Evolutionary conservation across 495 filamentous ascomycete genomes (phyloP), one percentile per base, ranked within the genome.

Genomic region (Trichocladium uniseriatum): DNA sequence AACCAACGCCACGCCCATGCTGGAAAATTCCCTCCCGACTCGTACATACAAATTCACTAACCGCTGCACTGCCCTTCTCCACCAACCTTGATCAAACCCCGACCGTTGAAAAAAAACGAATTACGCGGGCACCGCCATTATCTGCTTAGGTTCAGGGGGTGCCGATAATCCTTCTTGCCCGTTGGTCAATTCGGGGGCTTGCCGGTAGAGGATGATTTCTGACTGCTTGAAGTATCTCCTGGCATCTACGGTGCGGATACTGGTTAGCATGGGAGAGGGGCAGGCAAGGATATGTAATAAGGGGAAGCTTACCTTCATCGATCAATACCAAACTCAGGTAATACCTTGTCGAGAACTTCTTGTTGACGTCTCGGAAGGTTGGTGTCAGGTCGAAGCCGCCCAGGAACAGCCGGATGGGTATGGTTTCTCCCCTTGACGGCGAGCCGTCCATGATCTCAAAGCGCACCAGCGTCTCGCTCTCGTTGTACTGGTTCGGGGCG

Each of bases 381-480:
- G 92, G 92, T 1, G 92, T 97, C 52, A 99, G 72, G 65, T 99
- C 92, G 63, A 99, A 99, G 13, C 92, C 92, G 48, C 92, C 92
- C 31, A 99, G 82, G 78, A 99, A 99, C 21, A 99, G 76, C 57
- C 92, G 79, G 65, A 99, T 99, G 22, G 92, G 92, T 51, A 99
- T 99, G 9, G 92, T 96, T 76, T 99, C 92, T 80, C 89, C 89
- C 78, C 89, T 73, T 41, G 89, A 95, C 48, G 92, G 92, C 13
- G 91, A 96, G 48, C 92, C 92, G 67, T 98, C 92, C 92, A 98
- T 98, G 58, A 98, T 98, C 89, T 99, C 92, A 58, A 99, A 99
- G 51, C 92, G 80, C 49, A 99, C 92, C 61, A 99, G 71, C 13
- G 92, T 99, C 71, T 99, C 92, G 68, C 89, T 95, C 74, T 99